Conservation (phyloP, 2,329 filamentous ascomycete species). For the Leptographium wingfieldii region DNA sequence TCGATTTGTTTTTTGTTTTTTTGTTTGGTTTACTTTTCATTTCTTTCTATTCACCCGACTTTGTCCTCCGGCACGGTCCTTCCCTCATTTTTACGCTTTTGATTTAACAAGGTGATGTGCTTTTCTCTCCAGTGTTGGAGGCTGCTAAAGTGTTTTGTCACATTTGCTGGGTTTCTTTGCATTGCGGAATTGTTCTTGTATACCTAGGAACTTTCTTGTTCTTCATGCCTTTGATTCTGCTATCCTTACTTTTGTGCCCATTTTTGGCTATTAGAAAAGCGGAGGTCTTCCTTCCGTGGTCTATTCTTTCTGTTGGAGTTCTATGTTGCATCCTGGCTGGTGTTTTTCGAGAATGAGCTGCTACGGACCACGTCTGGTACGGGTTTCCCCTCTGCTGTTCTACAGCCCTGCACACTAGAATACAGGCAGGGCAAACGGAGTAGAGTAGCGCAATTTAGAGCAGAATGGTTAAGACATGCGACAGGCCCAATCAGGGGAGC, state of each 20-base stretch:
- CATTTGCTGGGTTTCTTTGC: background rate
- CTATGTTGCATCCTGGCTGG: background rate
- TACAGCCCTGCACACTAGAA: background rate
- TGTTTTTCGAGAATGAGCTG: background rate
- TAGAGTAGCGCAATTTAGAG: too few relatives aligned
- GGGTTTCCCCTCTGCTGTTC: background rate
- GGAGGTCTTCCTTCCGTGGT: background rate
- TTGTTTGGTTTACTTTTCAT: slow-evolving; percentile 9
- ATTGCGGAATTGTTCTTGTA: background rate
- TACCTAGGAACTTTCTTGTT: background rate
- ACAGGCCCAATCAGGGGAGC: too few relatives aligned
- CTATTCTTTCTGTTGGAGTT: background rate
- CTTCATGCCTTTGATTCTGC: background rate
- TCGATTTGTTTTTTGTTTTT: slow-evolving; percentile 8
- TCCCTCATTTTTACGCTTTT: background rate
- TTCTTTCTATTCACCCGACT: slow-evolving; percentile 1
- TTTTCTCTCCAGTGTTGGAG: background rate
- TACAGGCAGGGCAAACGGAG: too few relatives aligned
- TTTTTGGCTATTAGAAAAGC: background rate
- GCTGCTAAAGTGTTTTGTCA: background rate
- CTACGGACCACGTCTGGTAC: background rate
- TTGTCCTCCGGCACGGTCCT: background rate
- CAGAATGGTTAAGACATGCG: too few relatives aligned
- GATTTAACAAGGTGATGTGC: background rate
- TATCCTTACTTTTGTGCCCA: background rate